Conservation (phyloP, 148 eudicot species). For the Salicornia ramosissima region DNA sequence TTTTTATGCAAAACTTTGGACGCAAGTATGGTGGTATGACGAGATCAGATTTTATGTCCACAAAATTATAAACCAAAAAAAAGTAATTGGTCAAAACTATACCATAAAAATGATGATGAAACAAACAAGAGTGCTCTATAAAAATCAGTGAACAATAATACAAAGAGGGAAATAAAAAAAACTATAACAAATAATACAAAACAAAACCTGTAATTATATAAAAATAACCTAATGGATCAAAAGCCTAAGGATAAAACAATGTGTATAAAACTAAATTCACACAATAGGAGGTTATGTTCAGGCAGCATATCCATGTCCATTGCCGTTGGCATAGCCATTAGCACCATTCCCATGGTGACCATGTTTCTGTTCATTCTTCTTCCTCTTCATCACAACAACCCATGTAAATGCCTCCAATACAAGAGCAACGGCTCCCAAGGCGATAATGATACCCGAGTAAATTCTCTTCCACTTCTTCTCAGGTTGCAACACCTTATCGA, state of each 20-base stretch:
- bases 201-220: conserved; percentile 7
- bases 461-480: conserved; percentile 40
- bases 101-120: neutral
- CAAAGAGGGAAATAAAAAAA: neutral
- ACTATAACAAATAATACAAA: neutral
- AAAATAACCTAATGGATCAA: conserved; percentile 8
- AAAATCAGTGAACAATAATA: neutral
- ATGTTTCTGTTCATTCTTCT: conserved; percentile 23
- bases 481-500: conserved; percentile 35
- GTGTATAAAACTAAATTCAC: conserved; percentile 16
- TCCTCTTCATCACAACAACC: conserved; percentile 38
- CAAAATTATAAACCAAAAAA: neutral
- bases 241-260: neutral
- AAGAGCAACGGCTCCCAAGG: conserved; percentile 31
- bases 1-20: too few species aligned
- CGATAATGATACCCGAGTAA: conserved; percentile 39
- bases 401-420: conserved; percentile 42
- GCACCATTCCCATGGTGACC: conserved; percentile 17
- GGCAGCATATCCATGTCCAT: conserved; percentile 24
- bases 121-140: conserved; percentile 9
- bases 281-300: conserved; percentile 27
- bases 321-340: conserved; percentile 21
- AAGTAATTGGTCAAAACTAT: neutral
- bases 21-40: too few species aligned
- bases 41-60: neutral